Conservation (phyloP, 2,329 filamentous ascomycete genomes). For the Keithomyces neogunnii region DNA sequence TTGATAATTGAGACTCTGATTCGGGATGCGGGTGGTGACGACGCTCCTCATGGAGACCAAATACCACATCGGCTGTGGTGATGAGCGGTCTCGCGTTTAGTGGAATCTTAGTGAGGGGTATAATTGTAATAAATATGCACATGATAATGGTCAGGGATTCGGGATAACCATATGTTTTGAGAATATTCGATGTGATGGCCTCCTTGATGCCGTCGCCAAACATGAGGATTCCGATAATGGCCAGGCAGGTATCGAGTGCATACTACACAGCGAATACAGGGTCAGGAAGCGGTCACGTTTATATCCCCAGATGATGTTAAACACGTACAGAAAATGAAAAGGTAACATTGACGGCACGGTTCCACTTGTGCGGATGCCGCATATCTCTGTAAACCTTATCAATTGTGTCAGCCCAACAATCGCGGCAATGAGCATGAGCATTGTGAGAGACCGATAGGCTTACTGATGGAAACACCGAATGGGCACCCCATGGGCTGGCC, state of each 20-base stretch:
- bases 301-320: too few species aligned
- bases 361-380: conserved; percentile 73
- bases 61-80: conserved; percentile 72
- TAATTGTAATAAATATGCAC: conserved; percentile 81
- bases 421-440: neutral
- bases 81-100: conserved; percentile 84
- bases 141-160: conserved; percentile 65
- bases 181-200: conserved; percentile 85
- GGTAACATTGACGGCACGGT: conserved; percentile 64
- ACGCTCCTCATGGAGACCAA: conserved; percentile 53
- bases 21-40: conserved; percentile 25
- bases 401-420: neutral
- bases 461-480: conserved; percentile 71
- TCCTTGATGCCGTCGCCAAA: conserved; percentile 85
- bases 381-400: conserved; percentile 53
- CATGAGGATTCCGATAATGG: conserved; percentile 82
- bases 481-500: conserved; percentile 64
- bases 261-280: conserved; percentile 39
- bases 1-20: conserved; percentile 30
- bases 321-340: conserved; percentile 68
- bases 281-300: neutral
- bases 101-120: conserved; percentile 92
- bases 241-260: conserved; percentile 71
- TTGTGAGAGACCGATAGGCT: conserved; percentile 9
- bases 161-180: conserved; percentile 68